A percentile compares a stretch with the other conserved stretches of the same genome.
phyloP scores from a whole-genome alignment of 768 basidiomycete species.

The Atractiella rhizophila region DNA sequence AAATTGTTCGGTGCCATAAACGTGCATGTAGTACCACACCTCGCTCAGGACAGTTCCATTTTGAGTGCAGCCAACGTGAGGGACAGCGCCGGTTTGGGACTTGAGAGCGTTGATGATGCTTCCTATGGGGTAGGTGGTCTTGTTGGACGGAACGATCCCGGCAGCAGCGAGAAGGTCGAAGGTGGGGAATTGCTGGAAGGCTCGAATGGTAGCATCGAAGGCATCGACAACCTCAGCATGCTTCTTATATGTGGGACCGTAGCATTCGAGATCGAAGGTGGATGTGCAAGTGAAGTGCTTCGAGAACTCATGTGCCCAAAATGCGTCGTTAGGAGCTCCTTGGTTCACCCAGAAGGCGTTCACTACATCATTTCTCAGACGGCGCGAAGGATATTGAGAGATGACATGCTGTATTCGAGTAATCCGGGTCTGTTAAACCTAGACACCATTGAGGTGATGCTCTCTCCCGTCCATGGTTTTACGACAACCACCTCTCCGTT shows the following conservation, averaged over 20 bases:
- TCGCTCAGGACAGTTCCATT: too few species aligned
- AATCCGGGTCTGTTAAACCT: conserved; percentile 1
- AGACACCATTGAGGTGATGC: not conserved
- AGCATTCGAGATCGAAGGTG: conserved; percentile 2
- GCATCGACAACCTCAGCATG: conserved; percentile 17
- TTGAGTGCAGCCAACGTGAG: not conserved
- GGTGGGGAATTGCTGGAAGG: conserved; percentile 37
- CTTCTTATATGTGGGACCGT: conserved; percentile 1
- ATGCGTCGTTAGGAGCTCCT: conserved; percentile 1
- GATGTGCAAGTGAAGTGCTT: not conserved
- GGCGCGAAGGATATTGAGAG: not conserved
- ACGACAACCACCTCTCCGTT: too few species aligned
- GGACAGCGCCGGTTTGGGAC: conserved; percentile 3
- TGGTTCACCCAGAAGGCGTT: conserved; percentile 1
- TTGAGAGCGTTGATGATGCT: conserved; percentile 11
- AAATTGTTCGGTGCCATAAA: too few species aligned
- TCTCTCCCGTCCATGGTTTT: too few species aligned
- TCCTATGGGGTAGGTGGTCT: conserved; percentile 32
- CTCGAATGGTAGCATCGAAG: conserved; percentile 15
- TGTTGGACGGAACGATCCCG: conserved; percentile 47
- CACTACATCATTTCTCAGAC: not conserved
- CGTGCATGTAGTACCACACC: too few species aligned
- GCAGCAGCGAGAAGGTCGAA: conserved; percentile 41
- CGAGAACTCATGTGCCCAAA: conserved; percentile 5
- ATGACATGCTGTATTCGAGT: conserved; percentile 3